A percentile compares a stretch with the other conserved stretches of the same genome.
These are phyloP conservation scores for Amaranthus palmeri DNA, from an alignment of 148 eudicot genomes.

Conservation along the genomic window DNA sequence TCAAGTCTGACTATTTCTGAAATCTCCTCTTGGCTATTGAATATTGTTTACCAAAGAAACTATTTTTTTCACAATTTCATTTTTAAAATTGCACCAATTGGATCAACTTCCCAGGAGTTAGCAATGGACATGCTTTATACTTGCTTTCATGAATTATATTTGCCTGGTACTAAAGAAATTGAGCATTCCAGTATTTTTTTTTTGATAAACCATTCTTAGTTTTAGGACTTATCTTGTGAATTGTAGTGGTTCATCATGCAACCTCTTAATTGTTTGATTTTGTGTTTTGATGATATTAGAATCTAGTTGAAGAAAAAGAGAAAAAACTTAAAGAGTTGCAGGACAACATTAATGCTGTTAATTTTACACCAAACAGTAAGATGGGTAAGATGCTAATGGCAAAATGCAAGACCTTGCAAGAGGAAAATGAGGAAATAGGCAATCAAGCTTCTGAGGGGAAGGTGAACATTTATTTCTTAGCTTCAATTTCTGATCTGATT, in stretches of 20 bases:
- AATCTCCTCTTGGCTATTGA: neutral
- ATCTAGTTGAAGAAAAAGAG: slow-evolving; percentile 95
- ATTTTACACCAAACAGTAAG: slow-evolving; percentile 85
- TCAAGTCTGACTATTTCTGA: neutral
- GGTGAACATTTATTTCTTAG: slow-evolving; percentile 35
- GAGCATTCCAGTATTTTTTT: neutral
- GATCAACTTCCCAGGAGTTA: too few relatives aligned
- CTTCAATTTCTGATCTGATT: neutral
- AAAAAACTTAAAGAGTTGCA: slow-evolving; percentile 90
- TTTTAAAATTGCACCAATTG: too few relatives aligned
- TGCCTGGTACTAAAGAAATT: neutral
- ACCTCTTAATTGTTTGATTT: slow-evolving; percentile 10
- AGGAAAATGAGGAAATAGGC: slow-evolving; percentile 99
- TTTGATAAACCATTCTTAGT: neutral
- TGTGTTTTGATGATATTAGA: slow-evolving; percentile 36
- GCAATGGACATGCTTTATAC: neutral
- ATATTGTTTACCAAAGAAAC: neutral
- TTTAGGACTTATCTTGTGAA: neutral
- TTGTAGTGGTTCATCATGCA: neutral
- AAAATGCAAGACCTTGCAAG: slow-evolving; percentile 84
- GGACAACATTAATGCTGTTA: slow-evolving; percentile 75
- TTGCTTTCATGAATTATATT: neutral
- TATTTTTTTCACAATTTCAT: neutral
- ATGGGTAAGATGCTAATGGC: slow-evolving; percentile 96
- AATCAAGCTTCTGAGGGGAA: slow-evolving; percentile 97